Evolutionary conservation across 352 stramenopile species (phyloP).

Genomic region (Phytophthora boehmeriae): DNA sequence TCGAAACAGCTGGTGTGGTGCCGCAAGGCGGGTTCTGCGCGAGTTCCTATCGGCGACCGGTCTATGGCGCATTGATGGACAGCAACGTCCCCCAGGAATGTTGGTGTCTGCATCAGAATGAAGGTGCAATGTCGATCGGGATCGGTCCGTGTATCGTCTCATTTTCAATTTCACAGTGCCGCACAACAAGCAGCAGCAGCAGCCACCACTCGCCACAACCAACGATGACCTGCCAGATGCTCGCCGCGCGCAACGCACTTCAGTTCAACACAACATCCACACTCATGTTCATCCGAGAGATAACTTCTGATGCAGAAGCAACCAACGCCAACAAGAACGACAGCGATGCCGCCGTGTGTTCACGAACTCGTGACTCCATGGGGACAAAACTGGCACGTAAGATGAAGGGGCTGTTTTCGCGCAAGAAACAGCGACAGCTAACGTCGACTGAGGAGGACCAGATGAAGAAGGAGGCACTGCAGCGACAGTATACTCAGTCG

Average conservation of each 20-base stretch:
- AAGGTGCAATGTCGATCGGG: slow-evolving; percentile 1
- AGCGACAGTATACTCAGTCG: slow-evolving; percentile 7
- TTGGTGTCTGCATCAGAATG: slow-evolving; percentile 8
- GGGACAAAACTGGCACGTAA: slow-evolving; percentile 4
- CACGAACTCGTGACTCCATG: slow-evolving; percentile 9
- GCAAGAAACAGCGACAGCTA: slow-evolving; percentile 1
- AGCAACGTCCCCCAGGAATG: slow-evolving; percentile 1
- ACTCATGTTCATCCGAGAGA: slow-evolving; percentile 23
- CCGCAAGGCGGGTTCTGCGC: not conserved
- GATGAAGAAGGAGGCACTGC: slow-evolving; percentile 1
- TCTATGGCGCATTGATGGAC: not conserved
- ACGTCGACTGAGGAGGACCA: not conserved
- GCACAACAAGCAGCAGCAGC: not conserved
- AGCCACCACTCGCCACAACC: slow-evolving; percentile 24
- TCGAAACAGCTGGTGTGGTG: not conserved
- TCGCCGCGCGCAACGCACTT: slow-evolving; percentile 22
- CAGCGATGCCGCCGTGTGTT: not conserved
- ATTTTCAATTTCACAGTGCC: slow-evolving; percentile 15
- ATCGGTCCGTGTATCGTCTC: slow-evolving; percentile 1
- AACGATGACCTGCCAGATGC: slow-evolving; percentile 20
- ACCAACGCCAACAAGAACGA: not conserved
- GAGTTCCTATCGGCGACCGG: not conserved
- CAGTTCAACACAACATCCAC: slow-evolving; percentile 18
- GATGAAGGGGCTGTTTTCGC: slow-evolving; percentile 9
- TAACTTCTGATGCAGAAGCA: not conserved